A percentile compares a stretch with the other conserved stretches of the same genome.
phyloP scores from a whole-genome alignment of 495 filamentous ascomycete genomes.

The Xylaria telfairii region DNA sequence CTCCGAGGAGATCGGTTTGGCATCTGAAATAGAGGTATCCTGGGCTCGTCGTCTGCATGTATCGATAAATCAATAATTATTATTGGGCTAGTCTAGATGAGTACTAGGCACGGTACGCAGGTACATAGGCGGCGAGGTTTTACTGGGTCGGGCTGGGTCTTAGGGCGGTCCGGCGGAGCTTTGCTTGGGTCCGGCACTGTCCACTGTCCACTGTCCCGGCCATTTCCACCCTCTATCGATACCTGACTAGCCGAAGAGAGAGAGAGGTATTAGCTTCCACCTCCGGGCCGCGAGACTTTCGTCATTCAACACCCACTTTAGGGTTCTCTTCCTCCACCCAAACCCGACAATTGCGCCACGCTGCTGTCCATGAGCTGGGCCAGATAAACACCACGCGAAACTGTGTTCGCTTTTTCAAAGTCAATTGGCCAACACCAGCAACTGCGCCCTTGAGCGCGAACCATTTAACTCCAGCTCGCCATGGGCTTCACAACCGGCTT shows the following conservation, averaged over 20 bases:
- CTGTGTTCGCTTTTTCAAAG: background rate
- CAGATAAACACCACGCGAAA: background rate
- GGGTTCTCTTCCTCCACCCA: constrained; percentile 12
- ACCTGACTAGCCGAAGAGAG: background rate
- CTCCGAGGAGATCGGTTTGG: background rate
- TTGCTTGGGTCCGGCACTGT: background rate
- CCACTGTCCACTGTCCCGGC: background rate
- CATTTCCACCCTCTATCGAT: background rate
- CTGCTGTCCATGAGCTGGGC: background rate
- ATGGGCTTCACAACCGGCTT: constrained; percentile 87
- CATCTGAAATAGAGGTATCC: background rate
- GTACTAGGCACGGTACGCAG: background rate
- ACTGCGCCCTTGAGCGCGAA: constrained; percentile 35
- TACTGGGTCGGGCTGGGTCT: background rate
- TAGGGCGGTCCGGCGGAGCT: background rate
- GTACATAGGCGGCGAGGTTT: background rate
- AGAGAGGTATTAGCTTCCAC: background rate
- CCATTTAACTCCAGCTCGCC: constrained; percentile 27
- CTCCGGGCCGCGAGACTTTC: constrained; percentile 32
- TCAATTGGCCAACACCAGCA: constrained; percentile 28
- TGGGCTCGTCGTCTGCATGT: background rate
- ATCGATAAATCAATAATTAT: constrained; percentile 13
- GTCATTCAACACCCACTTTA: constrained; percentile 23
- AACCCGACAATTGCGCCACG: background rate
- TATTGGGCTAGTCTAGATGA: background rate